Base-by-base conservation (phyloP, 78 protist species). In the Acrasis kona region DNA sequence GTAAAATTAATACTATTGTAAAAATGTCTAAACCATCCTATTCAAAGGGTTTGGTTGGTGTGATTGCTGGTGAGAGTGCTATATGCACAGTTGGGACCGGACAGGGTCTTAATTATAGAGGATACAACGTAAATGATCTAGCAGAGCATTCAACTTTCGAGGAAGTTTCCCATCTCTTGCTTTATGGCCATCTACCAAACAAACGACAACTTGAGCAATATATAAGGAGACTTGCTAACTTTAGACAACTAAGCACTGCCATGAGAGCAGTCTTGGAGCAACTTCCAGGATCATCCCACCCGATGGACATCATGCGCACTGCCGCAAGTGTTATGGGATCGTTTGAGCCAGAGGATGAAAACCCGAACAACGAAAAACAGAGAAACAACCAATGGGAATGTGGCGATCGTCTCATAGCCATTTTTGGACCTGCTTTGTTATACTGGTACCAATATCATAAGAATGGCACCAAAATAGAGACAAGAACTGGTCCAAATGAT, bases 161-260 rank as follows among this genome's bases (percentile, higher is more conserved):
- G 4, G 84, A 82, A 74, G 86, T 80, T 3, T 36, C 78, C 30
- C 61, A 38, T 28, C 57, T 80, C 27, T 29, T 80, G 31, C 4
- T 80, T 10, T 8, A 73, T 19, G 84, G 84, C 5, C 76, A 80
- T 31, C 38, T 80, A 30, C 84, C 84, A 10, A 72, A 35, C 5
- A 6, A 70, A 29, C 70, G 70, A 4, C 78, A 72, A 57, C 19
- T 57, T 9, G 74, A 28, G 34, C 10, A 4, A n/a, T 80, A n/a
- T 57, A 6, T 7, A 9, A 40, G 28, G 61, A n/a, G 19, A 50
- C 19, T 50, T n/a, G 34, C 19, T 19, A 50, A 50, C 61, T n/a
- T n/a, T 19, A 50, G 61, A 50, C 19, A 50, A 50, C 19, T 50
- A 50, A 19, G 34, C 19, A 50, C 19, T 50, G 61, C 61, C 61